Evolutionary conservation across 2,329 filamentous ascomycete species (phyloP).

Genomic region (Botryotinia convoluta): DNA sequence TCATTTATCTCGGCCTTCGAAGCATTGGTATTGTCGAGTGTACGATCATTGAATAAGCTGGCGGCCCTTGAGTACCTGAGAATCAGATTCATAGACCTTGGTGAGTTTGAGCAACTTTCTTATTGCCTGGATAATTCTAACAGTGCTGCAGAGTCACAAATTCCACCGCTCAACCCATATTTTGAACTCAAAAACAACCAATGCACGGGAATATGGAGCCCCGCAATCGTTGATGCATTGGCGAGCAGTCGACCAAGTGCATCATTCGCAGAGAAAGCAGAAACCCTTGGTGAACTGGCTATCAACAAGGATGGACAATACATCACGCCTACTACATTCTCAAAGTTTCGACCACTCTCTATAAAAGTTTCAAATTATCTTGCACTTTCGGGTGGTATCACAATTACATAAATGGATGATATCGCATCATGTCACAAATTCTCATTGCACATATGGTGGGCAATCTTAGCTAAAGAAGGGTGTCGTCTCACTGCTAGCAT

Average conservation of each 20-base stretch:
- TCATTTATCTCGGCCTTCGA: slow-evolving; percentile 72
- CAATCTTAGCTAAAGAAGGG: not conserved
- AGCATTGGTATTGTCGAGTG: slow-evolving; percentile 61
- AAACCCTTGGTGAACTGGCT: slow-evolving; percentile 60
- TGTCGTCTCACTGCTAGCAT: not conserved
- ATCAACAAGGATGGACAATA: slow-evolving; percentile 56
- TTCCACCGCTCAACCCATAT: slow-evolving; percentile 70
- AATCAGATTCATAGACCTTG: slow-evolving; percentile 74
- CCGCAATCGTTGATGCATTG: slow-evolving; percentile 61
- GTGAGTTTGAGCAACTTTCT: slow-evolving; percentile 38
- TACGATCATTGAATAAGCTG: slow-evolving; percentile 58
- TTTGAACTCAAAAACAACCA: slow-evolving; percentile 60
- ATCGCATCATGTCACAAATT: not conserved
- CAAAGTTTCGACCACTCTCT: slow-evolving; percentile 32
- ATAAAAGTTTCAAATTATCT: slow-evolving; percentile 36
- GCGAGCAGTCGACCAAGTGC: slow-evolving; percentile 56
- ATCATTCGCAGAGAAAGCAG: slow-evolving; percentile 59
- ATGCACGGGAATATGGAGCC: slow-evolving; percentile 72
- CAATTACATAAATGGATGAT: slow-evolving; percentile 27
- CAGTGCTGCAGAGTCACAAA: slow-evolving; percentile 57
- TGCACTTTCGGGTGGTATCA: slow-evolving; percentile 32
- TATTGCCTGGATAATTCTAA: slow-evolving; percentile 13
- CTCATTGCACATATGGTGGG: slow-evolving; percentile 8
- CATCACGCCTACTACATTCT: slow-evolving; percentile 29
- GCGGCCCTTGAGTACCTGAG: slow-evolving; percentile 61